Conservation (phyloP, 148 eudicot species). For the Camellia sinensis region DNA sequence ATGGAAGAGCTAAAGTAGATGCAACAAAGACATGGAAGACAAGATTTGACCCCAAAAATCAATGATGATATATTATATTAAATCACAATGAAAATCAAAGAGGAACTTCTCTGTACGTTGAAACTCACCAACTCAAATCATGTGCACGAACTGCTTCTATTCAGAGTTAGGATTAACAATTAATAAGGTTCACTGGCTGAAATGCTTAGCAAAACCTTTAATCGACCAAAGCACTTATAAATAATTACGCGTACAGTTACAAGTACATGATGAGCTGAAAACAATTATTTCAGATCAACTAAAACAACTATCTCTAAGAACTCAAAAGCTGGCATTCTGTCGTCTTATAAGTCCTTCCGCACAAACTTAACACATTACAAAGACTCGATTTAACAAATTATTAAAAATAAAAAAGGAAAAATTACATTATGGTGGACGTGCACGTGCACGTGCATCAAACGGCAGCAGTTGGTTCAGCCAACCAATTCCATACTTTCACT, state of each 20-base stretch:
- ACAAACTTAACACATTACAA: constrained; percentile 11
- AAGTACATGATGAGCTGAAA: constrained; percentile 7
- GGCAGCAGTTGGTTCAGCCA: constrained; percentile 39
- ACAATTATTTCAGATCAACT: background rate
- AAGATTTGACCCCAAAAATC: too few relatives aligned
- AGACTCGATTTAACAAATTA: background rate
- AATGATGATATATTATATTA: too few relatives aligned
- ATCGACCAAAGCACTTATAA: background rate
- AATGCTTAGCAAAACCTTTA: background rate
- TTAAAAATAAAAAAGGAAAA: background rate
- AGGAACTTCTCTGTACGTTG: too few relatives aligned
- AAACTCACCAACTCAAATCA: too few relatives aligned
- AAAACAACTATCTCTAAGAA: background rate
- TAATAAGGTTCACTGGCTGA: too few relatives aligned
- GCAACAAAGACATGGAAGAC: too few relatives aligned
- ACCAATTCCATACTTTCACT: constrained; percentile 89
- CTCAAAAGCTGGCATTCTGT: constrained; percentile 10
- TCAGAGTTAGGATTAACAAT: too few relatives aligned
- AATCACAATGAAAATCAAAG: too few relatives aligned
- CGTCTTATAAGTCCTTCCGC: background rate
- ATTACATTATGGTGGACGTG: background rate
- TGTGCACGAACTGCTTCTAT: too few relatives aligned
- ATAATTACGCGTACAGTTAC: background rate
- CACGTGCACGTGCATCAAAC: background rate
- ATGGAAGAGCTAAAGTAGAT: too few relatives aligned